These are phyloP conservation scores for Carex kokanica DNA, from an alignment of 176 grass and related monocot genomes.

Conservation along the genomic window DNA sequence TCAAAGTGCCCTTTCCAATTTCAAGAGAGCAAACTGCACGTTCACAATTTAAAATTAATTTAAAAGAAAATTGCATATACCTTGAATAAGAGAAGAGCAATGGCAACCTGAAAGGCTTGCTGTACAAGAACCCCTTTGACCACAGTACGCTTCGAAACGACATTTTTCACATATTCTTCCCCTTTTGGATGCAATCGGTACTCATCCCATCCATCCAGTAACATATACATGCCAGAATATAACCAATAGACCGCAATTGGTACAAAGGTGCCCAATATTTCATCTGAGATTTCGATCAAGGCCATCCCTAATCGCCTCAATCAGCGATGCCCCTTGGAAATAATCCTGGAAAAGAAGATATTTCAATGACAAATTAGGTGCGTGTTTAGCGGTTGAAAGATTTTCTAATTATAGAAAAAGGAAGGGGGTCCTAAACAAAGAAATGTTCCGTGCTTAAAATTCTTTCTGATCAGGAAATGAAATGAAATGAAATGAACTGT, in stretches of 20 bases:
- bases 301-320: slow-evolving; percentile 32
- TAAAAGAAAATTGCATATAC: slow-evolving; percentile 26
- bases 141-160: slow-evolving; percentile 64
- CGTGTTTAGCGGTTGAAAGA: slow-evolving; percentile 9
- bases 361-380: slow-evolving; percentile 12
- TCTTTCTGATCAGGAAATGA: slow-evolving; percentile 4
- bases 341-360: not conserved
- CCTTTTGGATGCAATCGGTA: slow-evolving; percentile 81
- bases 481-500: slow-evolving; percentile 14
- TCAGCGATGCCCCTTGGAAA: slow-evolving; percentile 1
- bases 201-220: slow-evolving; percentile 55
- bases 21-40: no score
- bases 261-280: slow-evolving; percentile 80
- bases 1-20: not conserved
- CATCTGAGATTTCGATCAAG: slow-evolving; percentile 56
- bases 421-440: not conserved
- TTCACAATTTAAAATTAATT: not conserved
- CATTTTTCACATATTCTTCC: slow-evolving; percentile 61
- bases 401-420: slow-evolving; percentile 4
- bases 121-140: slow-evolving; percentile 82
- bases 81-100: slow-evolving; percentile 75
- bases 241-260: slow-evolving; percentile 87
- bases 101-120: slow-evolving; percentile 67
- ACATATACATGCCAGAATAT: slow-evolving; percentile 69
- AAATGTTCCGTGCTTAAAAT: not conserved